phyloP scores from a whole-genome alignment of 1,284 basidiomycete genomes.

The Pseudozyma tsukubaensis region DNA sequence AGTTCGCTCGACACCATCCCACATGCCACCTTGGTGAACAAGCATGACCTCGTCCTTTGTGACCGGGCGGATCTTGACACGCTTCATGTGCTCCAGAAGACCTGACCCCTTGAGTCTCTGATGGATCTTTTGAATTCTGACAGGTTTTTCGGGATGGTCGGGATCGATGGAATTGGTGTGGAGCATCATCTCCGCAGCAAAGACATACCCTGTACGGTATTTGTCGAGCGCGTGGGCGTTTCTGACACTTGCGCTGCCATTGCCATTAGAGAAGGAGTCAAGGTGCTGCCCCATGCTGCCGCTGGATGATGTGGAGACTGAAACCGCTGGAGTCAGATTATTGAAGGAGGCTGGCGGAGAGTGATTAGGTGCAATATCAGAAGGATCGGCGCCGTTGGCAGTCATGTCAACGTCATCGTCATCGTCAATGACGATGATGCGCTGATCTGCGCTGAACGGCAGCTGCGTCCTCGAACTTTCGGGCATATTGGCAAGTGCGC shows the following conservation, averaged over 20 bases:
- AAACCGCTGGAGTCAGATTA: conserved; percentile 38
- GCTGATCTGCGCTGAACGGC: conserved; percentile 6
- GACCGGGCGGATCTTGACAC: conserved; percentile 80
- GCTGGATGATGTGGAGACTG: conserved; percentile 21
- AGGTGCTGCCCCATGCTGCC: conserved; percentile 8
- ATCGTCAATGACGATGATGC: conserved; percentile 30
- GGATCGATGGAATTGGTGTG: conserved; percentile 74
- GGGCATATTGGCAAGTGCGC: conserved; percentile 21
- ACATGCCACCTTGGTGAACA: conserved; percentile 88
- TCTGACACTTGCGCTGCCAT: neutral
- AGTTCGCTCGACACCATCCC: conserved; percentile 86
- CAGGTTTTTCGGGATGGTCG: conserved; percentile 87
- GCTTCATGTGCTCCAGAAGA: conserved; percentile 79
- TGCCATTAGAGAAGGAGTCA: neutral
- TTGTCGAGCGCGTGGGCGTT: conserved; percentile 7
- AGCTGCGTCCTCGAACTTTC: conserved; percentile 6
- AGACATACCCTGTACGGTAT: conserved; percentile 79
- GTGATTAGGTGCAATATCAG: neutral
- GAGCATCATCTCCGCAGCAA: conserved; percentile 85
- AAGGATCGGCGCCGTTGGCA: neutral
- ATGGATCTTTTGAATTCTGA: conserved; percentile 85
- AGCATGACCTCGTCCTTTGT: conserved; percentile 82
- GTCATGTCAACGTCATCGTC: conserved; percentile 19
- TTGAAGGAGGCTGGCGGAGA: conserved; percentile 19
- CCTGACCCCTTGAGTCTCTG: conserved; percentile 56